Conservation (phyloP, 2,329 filamentous ascomycete genomes). For the Colletotrichum lentis region DNA sequence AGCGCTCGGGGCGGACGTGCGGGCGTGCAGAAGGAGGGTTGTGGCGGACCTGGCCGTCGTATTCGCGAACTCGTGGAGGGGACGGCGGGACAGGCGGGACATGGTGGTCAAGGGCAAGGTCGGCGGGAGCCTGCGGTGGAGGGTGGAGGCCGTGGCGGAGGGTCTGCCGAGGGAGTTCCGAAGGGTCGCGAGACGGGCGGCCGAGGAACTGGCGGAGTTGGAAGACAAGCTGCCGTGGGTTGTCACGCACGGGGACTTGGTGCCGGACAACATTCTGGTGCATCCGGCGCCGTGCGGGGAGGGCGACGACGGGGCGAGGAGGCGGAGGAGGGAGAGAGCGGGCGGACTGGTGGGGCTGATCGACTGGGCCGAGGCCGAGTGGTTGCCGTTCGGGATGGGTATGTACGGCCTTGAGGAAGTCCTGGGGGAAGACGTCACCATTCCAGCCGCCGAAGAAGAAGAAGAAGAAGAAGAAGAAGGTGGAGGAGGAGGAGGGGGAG, state of each 20-base stretch:
- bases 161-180: conserved; percentile 48
- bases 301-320: neutral
- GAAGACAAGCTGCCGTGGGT: conserved; percentile 59
- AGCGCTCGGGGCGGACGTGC: conserved; percentile 2
- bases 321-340: conserved; percentile 38
- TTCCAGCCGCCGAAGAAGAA: neutral
- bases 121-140: conserved; percentile 52
- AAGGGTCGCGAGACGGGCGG: conserved; percentile 40
- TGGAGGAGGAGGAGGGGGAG: no score
- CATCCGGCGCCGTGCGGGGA: conserved; percentile 42
- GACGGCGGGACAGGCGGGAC: conserved; percentile 29
- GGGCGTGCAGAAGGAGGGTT: conserved; percentile 43
- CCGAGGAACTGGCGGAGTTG: conserved; percentile 47
- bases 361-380: conserved; percentile 72
- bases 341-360: conserved; percentile 62
- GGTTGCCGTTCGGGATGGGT: conserved; percentile 65
- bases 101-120: conserved; percentile 46
- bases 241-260: conserved; percentile 68
- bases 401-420: conserved; percentile 69
- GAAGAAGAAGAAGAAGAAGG: no score
- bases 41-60: conserved; percentile 54
- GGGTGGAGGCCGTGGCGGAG: conserved; percentile 49
- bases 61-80: conserved; percentile 50
- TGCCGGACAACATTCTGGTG: conserved; percentile 66
- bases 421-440: conserved; percentile 55